Percentiles rank a stretch among this genome's conserved stretches.
Evolutionary conservation across 2,329 filamentous ascomycete genomes (phyloP).

Genomic region (Dactylellina parvicollis): DNA sequence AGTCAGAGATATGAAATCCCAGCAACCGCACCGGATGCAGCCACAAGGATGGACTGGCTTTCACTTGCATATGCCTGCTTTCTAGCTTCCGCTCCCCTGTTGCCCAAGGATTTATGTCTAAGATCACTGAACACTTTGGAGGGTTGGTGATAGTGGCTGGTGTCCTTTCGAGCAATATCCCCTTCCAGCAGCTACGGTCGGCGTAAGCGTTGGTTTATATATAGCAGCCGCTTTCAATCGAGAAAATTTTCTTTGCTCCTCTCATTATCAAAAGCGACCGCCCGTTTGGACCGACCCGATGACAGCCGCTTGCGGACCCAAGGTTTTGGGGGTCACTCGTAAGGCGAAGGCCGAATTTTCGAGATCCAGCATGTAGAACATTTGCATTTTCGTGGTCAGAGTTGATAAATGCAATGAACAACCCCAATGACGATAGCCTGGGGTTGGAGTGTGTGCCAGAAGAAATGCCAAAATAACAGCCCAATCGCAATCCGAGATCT

Average conservation of each 20-base stretch:
- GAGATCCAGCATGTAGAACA: background rate
- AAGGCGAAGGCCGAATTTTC: background rate
- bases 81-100: constrained; percentile 47
- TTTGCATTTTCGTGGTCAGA: background rate
- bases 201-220: constrained; percentile 50
- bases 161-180: constrained; percentile 23
- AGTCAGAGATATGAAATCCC: constrained; percentile 40
- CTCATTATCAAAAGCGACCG: constrained; percentile 27
- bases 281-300: constrained; percentile 35
- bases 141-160: constrained; percentile 50
- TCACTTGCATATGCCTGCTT: constrained; percentile 49
- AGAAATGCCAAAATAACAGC: constrained; percentile 32
- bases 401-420: background rate
- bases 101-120: constrained; percentile 46
- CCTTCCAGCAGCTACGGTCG: constrained; percentile 42
- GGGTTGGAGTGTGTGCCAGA: constrained; percentile 23
- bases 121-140: constrained; percentile 38
- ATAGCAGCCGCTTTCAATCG: constrained; percentile 51
- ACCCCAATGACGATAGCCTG: constrained; percentile 23
- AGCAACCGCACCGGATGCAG: constrained; percentile 52
- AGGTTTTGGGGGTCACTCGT: constrained; percentile 18
- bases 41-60: constrained; percentile 46
- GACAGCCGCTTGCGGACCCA: constrained; percentile 47
- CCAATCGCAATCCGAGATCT: constrained; percentile 52
- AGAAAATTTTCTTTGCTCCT: constrained; percentile 31